Evolutionary conservation across 176 grass and related monocot species (phyloP), one percentile per base, ranked within the genome.

Genomic region (Oryza glaberrima): DNA sequence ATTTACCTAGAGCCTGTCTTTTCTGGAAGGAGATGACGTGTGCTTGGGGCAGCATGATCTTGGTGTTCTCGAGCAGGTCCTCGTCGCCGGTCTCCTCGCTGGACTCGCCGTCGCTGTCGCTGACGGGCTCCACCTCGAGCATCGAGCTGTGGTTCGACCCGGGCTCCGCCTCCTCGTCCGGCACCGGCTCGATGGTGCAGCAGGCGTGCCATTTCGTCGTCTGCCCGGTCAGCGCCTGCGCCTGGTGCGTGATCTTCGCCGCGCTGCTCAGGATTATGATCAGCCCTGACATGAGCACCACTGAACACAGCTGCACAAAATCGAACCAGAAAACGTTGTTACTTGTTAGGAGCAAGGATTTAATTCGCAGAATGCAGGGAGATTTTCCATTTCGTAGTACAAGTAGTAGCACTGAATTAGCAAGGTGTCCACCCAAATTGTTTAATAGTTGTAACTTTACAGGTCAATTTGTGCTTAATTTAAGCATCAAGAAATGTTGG

Each of bases 141-240:
- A 84, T 77, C 56, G 88, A 84, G 79, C 72, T 83, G 1, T 75
- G 77, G 64, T 84, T 81, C 11, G 82, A 76, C 32, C 51, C 68
- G 0, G 80, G 67, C 28, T 63, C 38, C 4, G n/a, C 25, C 2
- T 86, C 67, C 41, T 82, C 71, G 11, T 88, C 89, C 1, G 69
- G 6, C 1, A 23, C 81, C 7, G 80, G 86, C 45, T 89, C 93
- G 44, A 96, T 94, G 36, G 96, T 99, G 68, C 93, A 91, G 70
- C 96, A 99, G n/a, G 91, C 93, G 77, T 99, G 96, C 96, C 96
- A 96, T 76, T 99, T 99, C 48, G 96, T 87, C 56, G 91, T 91
- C 77, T 96, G 96, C 15, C 96, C 87, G 12, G 93, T 94, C 13
- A 99, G 88, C 3, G 96, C 83, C 75, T 96, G 93, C 3, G 96